Evolutionary conservation across 805 yeast species (phyloP).

Genomic region (Ogataea glucozyma): DNA sequence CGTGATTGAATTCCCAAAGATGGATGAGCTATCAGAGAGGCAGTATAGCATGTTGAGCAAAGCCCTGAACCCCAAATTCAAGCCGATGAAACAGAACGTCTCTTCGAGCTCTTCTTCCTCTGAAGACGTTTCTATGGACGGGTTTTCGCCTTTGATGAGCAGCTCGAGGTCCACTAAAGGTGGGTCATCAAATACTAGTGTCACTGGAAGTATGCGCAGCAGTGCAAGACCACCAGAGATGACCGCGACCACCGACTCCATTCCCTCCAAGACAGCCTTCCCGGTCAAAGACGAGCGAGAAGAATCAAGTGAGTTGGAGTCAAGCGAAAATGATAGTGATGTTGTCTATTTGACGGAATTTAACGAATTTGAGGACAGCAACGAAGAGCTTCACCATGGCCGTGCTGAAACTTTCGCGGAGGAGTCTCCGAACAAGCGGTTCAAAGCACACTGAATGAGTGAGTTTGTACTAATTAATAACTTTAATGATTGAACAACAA

Average conservation of each 20-base stretch:
- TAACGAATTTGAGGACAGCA: constrained; percentile 1
- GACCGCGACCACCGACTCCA: background rate
- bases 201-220: constrained; percentile 10
- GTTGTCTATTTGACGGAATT: constrained; percentile 16
- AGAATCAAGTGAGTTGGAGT: background rate
- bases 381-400: constrained; percentile 3
- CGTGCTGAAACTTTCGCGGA: background rate
- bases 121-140: constrained; percentile 17
- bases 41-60: constrained; percentile 21
- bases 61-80: constrained; percentile 19
- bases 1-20: constrained; percentile 55
- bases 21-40: constrained; percentile 43
- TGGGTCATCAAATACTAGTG: constrained; percentile 2
- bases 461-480: constrained; percentile 5
- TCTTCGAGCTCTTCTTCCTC: constrained; percentile 17
- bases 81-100: constrained; percentile 3
- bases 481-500: background rate
- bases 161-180: constrained; percentile 1
- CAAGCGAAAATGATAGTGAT: constrained; percentile 11
- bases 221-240: constrained; percentile 4
- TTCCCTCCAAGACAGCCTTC: background rate
- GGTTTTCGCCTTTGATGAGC: constrained; percentile 13
- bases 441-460: constrained; percentile 4
- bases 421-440: constrained; percentile 2
- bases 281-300: background rate